phyloP scores from a whole-genome alignment of 441 rosid genomes.

The Melastoma candidum region DNA sequence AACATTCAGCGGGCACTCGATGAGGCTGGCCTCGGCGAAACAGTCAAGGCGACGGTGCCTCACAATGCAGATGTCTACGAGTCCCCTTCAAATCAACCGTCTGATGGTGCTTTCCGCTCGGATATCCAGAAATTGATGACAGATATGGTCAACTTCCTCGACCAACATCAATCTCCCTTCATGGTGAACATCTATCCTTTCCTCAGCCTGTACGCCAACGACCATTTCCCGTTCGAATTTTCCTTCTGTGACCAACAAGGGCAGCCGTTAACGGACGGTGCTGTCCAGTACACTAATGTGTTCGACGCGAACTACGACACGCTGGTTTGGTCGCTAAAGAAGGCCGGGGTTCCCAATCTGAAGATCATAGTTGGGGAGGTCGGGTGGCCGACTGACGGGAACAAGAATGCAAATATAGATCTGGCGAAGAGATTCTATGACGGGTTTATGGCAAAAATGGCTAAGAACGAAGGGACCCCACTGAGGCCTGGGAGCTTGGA shows the following conservation, averaged over 20 bases:
- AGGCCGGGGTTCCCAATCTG: slow-evolving; percentile 32
- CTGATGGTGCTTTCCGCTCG: slow-evolving; percentile 47
- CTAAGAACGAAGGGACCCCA: too few relatives aligned
- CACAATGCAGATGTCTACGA: slow-evolving; percentile 76
- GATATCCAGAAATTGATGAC: slow-evolving; percentile 37
- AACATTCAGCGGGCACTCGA: slow-evolving; percentile 68
- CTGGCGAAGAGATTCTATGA: too few relatives aligned
- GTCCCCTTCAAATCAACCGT: slow-evolving; percentile 41
- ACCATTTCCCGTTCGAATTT: slow-evolving; percentile 46
- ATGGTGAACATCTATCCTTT: slow-evolving; percentile 88
- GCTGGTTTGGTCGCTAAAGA: slow-evolving; percentile 48
- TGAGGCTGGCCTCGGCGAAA: slow-evolving; percentile 40
- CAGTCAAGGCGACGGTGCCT: slow-evolving; percentile 56
- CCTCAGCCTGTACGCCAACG: slow-evolving; percentile 54
- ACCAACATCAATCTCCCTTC: slow-evolving; percentile 44
- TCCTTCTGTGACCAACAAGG: slow-evolving; percentile 47
- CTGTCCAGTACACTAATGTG: slow-evolving; percentile 40
- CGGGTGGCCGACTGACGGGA: too few relatives aligned
- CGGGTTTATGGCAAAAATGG: too few relatives aligned
- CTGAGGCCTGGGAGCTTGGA: too few relatives aligned
- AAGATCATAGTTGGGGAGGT: slow-evolving; percentile 63
- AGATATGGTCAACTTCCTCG: slow-evolving; percentile 33
- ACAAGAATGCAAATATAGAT: too few relatives aligned
- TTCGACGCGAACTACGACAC: slow-evolving; percentile 88
- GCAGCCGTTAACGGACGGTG: slow-evolving; percentile 25